Evolutionary conservation across 2,329 filamentous ascomycete genomes (phyloP).

Genomic region (Endocalyx cinctus): DNA sequence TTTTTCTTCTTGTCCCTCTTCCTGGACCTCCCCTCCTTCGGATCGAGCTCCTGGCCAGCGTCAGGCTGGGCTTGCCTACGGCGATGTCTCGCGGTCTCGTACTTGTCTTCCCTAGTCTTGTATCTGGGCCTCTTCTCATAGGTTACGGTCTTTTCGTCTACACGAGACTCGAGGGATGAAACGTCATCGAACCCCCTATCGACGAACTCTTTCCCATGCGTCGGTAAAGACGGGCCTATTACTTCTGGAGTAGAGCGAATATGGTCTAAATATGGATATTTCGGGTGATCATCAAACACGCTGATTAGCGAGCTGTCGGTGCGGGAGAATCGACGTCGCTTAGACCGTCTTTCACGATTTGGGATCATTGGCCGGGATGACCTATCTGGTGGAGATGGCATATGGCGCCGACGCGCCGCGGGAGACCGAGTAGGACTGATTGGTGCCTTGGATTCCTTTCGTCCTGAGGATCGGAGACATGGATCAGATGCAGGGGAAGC

Average conservation of each 20-base stretch:
- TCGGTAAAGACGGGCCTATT: too few relatives aligned
- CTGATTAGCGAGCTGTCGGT: slow-evolving; percentile 24
- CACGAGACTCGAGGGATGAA: slow-evolving; percentile 3
- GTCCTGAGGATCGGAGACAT: slow-evolving; percentile 3
- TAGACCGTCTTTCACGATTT: slow-evolving; percentile 10
- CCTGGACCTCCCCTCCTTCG: slow-evolving; percentile 13
- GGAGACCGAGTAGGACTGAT: too few relatives aligned
- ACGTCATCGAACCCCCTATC: slow-evolving; percentile 7
- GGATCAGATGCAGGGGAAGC: slow-evolving; percentile 10
- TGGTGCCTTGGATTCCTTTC: too few relatives aligned
- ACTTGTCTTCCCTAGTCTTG: slow-evolving; percentile 53
- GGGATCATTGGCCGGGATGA: slow-evolving; percentile 5
- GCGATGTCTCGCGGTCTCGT: too few relatives aligned
- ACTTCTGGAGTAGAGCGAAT: slow-evolving; percentile 2
- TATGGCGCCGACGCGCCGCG: slow-evolving; percentile 19
- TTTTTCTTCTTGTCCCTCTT: slow-evolving; percentile 18
- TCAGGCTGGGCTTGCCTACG: too few relatives aligned
- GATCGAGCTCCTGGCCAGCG: too few relatives aligned
- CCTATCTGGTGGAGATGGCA: slow-evolving; percentile 12
- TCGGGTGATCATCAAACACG: slow-evolving; percentile 11
- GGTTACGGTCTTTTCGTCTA: slow-evolving; percentile 7
- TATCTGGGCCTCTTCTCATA: slow-evolving; percentile 49
- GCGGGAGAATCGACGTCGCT: slow-evolving; percentile 13
- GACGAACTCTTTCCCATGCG: too few relatives aligned
- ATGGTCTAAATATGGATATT: slow-evolving; percentile 6